These are phyloP conservation scores for Tarenaya hassleriana DNA, from an alignment of 345 rosid genomes.

Conservation along the genomic window DNA sequence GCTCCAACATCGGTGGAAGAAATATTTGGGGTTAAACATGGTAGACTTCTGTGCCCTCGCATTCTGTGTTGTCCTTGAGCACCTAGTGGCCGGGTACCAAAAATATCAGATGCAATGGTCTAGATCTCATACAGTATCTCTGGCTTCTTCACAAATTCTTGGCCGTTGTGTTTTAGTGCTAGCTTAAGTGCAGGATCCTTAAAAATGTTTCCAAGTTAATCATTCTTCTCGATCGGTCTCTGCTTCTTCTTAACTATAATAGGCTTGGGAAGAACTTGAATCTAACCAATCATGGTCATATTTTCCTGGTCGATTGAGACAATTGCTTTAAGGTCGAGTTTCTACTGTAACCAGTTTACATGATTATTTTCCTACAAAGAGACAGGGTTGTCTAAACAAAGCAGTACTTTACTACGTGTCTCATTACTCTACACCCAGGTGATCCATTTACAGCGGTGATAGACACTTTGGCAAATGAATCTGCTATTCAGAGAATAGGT, in stretches of 20 bases:
- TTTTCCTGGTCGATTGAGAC: not conserved
- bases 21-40: constrained; percentile 34
- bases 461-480: constrained; percentile 32
- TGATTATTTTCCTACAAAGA: too few species aligned
- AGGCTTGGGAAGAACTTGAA: not conserved
- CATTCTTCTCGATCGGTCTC: too few species aligned
- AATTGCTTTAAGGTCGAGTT: not conserved
- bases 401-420: too few species aligned
- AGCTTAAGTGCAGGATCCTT: not conserved
- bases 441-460: constrained; percentile 28
- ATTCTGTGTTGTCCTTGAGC: constrained; percentile 3
- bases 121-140: not conserved
- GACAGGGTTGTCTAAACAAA: too few species aligned
- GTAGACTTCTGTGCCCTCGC: constrained; percentile 22
- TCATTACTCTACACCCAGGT: constrained; percentile 19
- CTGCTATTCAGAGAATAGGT: constrained; percentile 21
- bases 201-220: too few species aligned
- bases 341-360: not conserved
- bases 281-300: not conserved
- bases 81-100: not conserved
- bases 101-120: not conserved
- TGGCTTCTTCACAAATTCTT: not conserved
- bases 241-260: not conserved
- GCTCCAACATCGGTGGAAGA: constrained; percentile 29
- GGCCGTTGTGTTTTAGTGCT: not conserved